phyloP scores from a whole-genome alignment of 257 asterid genomes.

The Capsicum chinense region DNA sequence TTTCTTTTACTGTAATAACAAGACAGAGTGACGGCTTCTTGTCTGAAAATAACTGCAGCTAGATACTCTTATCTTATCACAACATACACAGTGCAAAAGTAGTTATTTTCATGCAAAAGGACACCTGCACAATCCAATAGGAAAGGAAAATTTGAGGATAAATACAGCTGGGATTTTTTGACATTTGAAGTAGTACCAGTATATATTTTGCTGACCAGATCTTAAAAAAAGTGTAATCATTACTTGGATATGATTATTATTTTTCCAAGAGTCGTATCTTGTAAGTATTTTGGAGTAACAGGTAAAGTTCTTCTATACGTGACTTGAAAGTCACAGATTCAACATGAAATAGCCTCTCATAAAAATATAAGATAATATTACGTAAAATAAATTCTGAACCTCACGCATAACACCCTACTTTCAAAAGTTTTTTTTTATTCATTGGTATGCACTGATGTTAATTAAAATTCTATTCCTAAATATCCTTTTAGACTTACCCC shows the following conservation, averaged over 20 bases:
- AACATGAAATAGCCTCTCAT: too few species aligned
- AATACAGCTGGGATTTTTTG: not conserved
- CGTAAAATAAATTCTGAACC: too few species aligned
- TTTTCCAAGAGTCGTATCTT: too few species aligned
- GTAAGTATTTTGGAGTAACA: too few species aligned
- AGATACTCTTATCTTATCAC: not conserved
- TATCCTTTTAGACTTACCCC: too few species aligned
- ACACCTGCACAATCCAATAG: constrained; percentile 16
- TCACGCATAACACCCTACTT: too few species aligned
- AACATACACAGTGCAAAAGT: not conserved
- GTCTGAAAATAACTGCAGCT: not conserved
- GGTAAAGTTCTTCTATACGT: too few species aligned
- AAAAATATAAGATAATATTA: too few species aligned
- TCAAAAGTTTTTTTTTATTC: too few species aligned
- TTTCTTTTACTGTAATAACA: not conserved
- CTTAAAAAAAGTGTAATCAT: not conserved
- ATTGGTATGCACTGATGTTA: too few species aligned
- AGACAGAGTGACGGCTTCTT: constrained; percentile 19
- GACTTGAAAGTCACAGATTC: too few species aligned
- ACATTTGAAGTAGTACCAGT: not conserved
- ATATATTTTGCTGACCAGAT: not conserved
- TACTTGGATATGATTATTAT: not conserved
- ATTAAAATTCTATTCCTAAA: too few species aligned
- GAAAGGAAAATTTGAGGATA: constrained; percentile 26
- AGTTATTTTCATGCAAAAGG: not conserved